A percentile compares a stretch with the other conserved stretches of the same genome.
Conservation (phyloP, 176 grass and related monocot genomes). For the Musa acuminata region DNA sequence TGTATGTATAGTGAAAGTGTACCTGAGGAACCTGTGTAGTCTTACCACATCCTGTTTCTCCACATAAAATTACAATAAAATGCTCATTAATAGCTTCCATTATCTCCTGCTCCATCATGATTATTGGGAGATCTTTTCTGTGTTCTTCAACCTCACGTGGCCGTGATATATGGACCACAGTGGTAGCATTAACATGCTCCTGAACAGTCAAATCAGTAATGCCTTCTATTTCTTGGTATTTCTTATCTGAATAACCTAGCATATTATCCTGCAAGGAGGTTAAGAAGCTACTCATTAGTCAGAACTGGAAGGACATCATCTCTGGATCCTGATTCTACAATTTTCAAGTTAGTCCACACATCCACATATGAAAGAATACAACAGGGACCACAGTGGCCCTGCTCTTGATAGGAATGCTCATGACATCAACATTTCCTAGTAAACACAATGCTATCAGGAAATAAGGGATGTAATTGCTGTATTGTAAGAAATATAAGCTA, state of each 20-base stretch:
- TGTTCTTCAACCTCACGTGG: slow-evolving; percentile 66
- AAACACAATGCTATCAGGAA: background rate
- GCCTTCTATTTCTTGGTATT: slow-evolving; percentile 5
- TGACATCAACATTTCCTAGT: too few species aligned
- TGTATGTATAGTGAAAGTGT: background rate
- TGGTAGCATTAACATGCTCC: slow-evolving; percentile 35
- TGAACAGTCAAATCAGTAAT: slow-evolving; percentile 1
- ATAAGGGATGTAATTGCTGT: background rate
- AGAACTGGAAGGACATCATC: background rate
- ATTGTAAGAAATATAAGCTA: background rate
- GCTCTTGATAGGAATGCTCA: background rate
- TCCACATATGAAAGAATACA: background rate
- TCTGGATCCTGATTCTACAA: background rate
- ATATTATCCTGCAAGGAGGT: slow-evolving; percentile 38
- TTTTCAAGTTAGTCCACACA: background rate
- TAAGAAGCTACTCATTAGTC: background rate
- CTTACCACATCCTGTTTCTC: slow-evolving; percentile 98
- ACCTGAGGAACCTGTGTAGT: slow-evolving; percentile 98
- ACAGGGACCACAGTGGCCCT: background rate
- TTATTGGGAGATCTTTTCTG: slow-evolving; percentile 90
- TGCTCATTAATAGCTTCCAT: slow-evolving; percentile 99
- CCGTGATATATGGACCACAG: slow-evolving; percentile 73
- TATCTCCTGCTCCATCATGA: slow-evolving; percentile 99
- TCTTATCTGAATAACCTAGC: slow-evolving; percentile 6
- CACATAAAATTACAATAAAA: slow-evolving; percentile 78